Base-by-base conservation (phyloP, 164 flowering plant genomes). In the Piper longum region DNA sequence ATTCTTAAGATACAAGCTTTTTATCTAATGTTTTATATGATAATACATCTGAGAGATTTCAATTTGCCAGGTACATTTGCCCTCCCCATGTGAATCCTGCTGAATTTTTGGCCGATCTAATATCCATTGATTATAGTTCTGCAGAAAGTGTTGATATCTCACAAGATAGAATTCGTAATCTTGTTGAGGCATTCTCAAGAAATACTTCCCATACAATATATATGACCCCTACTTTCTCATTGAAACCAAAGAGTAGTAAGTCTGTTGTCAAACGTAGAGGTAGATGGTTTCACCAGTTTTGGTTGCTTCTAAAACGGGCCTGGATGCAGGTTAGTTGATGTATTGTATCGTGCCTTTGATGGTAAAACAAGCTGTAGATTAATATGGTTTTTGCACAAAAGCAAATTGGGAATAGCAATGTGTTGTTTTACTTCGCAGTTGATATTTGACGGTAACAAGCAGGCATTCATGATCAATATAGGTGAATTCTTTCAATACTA, bases 11-110 rank as follows among this genome's bases (percentile, higher is more conserved):
- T 26, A 26, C 36, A 26, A 26, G 36, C 36, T 26, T 26, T 26
- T 26, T 26, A 26, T 26, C 36, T 26, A 26, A 26, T 26, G 36
- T 26, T 26, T 26, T 26, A 26, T 26, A 26, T 14, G 11, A 3
- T 5, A 48, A 48, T 8, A 2, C 0, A 9, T 48, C 14, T 48
- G 52, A 48, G 14, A 57, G 41, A 57, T 14, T 26, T 26, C 9
- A 43, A 64, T 66, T 61, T 44, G 54, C 41, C 41, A 93, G 97
- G 87, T 93, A 82, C 66, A 40, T 2, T 44, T 93, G 97, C 76
- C 95, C 97, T 58, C 88, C 80, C 72, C 97, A 87, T 75, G 93
- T 82, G 54, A 93, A 93, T 75, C 99, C 99, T 65, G 97, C 99
- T 43, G 99, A 93, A 64, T 93, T 86, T 84, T 72, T 93, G 75